These are phyloP conservation scores for Fusarium verrucosum DNA, from an alignment of 2,329 filamentous ascomycete genomes.

Conservation along the genomic window DNA sequence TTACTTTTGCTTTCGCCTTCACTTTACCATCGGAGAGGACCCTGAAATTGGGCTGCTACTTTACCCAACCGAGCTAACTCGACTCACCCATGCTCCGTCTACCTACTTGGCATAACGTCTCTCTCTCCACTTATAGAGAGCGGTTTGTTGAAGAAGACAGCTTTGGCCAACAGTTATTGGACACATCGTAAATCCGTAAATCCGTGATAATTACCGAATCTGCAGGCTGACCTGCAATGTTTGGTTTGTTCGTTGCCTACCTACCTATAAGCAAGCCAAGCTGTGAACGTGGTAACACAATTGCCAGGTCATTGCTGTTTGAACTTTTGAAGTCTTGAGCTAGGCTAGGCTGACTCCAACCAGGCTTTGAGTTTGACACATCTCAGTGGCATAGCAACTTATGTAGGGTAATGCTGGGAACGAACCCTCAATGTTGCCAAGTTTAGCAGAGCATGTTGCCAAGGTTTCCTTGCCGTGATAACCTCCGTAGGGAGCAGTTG, in stretches of 20 bases:
- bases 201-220: background rate
- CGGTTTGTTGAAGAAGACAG: background rate
- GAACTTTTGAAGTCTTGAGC: background rate
- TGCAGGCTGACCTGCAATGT: background rate
- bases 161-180: background rate
- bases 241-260: no score
- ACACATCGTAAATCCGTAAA: background rate
- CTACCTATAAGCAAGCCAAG: background rate
- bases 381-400: no score
- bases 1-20: background rate
- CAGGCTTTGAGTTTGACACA: no score
- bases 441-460: no score
- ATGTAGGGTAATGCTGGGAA: background rate
- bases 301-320: background rate
- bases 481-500: background rate
- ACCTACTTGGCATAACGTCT: conserved; percentile 16
- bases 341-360: background rate
- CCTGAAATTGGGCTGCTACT: conserved; percentile 8
- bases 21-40: background rate
- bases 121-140: conserved; percentile 11
- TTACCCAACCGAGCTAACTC: conserved; percentile 6
- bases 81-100: conserved; percentile 9
- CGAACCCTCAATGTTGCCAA: background rate
- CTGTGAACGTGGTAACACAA: background rate
- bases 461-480: background rate